phyloP scores from a whole-genome alignment of 2,329 filamentous ascomycete species.

The Fusarium austroafricanum region DNA sequence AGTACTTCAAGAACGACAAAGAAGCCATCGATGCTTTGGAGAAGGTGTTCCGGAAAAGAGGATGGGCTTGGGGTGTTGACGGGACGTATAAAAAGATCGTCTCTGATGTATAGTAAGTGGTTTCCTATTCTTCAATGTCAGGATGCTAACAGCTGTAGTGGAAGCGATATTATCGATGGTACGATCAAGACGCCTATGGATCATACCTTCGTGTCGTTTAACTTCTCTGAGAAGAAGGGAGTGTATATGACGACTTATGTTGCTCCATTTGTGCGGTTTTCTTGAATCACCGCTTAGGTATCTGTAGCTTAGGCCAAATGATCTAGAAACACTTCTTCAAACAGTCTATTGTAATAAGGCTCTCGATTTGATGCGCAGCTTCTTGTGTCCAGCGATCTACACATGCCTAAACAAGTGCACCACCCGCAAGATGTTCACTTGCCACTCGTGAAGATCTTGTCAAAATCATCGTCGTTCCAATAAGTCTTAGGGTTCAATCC shows the following conservation, averaged over 20 bases:
- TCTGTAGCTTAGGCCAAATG: background rate
- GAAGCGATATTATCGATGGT: conserved; percentile 10
- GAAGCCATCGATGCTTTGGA: conserved; percentile 15
- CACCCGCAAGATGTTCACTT: background rate
- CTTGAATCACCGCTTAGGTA: background rate
- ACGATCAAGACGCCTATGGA: conserved; percentile 4
- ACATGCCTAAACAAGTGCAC: no score
- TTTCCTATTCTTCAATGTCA: fast-evolving
- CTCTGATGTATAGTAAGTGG: conserved; percentile 20
- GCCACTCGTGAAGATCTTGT: conserved; percentile 6
- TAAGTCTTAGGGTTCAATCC: conserved; percentile 3
- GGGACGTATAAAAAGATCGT: conserved; percentile 27
- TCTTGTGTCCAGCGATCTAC: no score
- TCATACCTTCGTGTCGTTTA: conserved; percentile 27
- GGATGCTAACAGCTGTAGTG: conserved; percentile 7
- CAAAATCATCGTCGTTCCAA: conserved; percentile 5
- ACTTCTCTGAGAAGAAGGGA: conserved; percentile 25
- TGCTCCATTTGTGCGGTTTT: conserved; percentile 24
- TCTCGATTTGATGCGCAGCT: no score
- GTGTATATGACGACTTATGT: conserved; percentile 31
- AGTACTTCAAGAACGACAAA: conserved; percentile 35
- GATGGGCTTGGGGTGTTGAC: conserved; percentile 25
- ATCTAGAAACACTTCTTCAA: background rate
- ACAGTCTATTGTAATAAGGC: no score
- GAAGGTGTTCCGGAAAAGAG: conserved; percentile 27